Evolutionary conservation across 176 grass and related monocot genomes (phyloP).

Genomic region (Hordeum marinum): DNA sequence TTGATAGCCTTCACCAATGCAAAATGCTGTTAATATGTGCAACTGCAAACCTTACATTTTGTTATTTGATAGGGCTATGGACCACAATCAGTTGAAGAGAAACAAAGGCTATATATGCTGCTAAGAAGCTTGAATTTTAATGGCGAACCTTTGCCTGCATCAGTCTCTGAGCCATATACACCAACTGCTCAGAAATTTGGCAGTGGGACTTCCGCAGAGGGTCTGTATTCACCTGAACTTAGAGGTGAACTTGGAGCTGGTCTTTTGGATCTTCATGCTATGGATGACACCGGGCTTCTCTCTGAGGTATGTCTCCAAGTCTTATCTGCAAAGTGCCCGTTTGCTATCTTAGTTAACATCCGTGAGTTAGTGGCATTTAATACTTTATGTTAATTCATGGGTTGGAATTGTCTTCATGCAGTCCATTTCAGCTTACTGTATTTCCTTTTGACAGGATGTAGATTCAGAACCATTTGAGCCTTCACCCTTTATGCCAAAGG

Average conservation of each 20-base stretch:
- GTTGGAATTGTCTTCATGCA: slow-evolving; percentile 15
- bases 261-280: slow-evolving; percentile 92
- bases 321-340: background rate
- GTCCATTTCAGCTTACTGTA: slow-evolving; percentile 20
- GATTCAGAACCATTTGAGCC: slow-evolving; percentile 86
- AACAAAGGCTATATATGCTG: slow-evolving; percentile 81
- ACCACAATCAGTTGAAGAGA: slow-evolving; percentile 88
- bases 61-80: slow-evolving; percentile 85
- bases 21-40: background rate
- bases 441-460: slow-evolving; percentile 65
- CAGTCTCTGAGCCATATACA: slow-evolving; percentile 63
- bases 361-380: background rate
- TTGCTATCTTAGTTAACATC: background rate
- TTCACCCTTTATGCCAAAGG: slow-evolving; percentile 84
- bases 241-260: slow-evolving; percentile 98
- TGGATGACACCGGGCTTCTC: slow-evolving; percentile 91
- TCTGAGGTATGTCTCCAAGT: slow-evolving; percentile 64
- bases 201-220: slow-evolving; percentile 43
- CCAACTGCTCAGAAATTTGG: slow-evolving; percentile 68
- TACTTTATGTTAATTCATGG: slow-evolving; percentile 30
- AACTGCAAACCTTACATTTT: slow-evolving; percentile 5
- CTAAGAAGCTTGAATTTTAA: slow-evolving; percentile 90
- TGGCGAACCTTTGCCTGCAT: slow-evolving; percentile 48
- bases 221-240: slow-evolving; percentile 90
- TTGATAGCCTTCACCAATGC: background rate